These are phyloP conservation scores for Fusarium austroafricanum DNA, from an alignment of 2,329 filamentous ascomycete genomes.

Conservation along the genomic window DNA sequence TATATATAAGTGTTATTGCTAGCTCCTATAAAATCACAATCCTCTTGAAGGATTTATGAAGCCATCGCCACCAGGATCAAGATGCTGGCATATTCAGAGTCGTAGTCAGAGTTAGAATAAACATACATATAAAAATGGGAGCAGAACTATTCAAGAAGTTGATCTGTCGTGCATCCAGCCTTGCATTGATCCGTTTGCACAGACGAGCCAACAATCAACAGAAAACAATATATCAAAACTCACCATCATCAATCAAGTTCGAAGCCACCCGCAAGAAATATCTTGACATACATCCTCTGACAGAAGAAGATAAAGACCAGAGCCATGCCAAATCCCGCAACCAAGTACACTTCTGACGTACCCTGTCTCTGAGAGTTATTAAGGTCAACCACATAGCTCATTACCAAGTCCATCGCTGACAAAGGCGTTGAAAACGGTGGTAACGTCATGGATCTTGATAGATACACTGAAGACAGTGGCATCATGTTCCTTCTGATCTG, in stretches of 20 bases:
- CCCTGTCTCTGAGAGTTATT: slow-evolving; percentile 46
- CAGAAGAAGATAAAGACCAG: slow-evolving; percentile 40
- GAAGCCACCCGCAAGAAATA: slow-evolving; percentile 37
- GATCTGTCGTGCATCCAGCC: neutral
- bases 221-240: slow-evolving; percentile 10
- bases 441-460: slow-evolving; percentile 51
- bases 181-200: too few relatives aligned
- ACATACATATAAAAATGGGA: slow-evolving; percentile 35
- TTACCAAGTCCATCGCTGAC: slow-evolving; percentile 47
- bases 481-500: slow-evolving; percentile 50
- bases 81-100: too few relatives aligned
- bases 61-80: neutral
- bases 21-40: neutral
- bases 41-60: neutral
- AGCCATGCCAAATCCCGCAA: slow-evolving; percentile 34
- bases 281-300: slow-evolving; percentile 46
- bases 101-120: too few relatives aligned
- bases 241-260: slow-evolving; percentile 47
- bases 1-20: slow-evolving; percentile 11
- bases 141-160: slow-evolving; percentile 23
- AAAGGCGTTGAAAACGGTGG: slow-evolving; percentile 49
- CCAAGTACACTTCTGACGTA: slow-evolving; percentile 39
- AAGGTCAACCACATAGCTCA: slow-evolving; percentile 51
- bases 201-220: too few relatives aligned
- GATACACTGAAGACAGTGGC: slow-evolving; percentile 43